Percentiles rank a stretch among this genome's conserved stretches.
These are phyloP conservation scores for Botrytis deweyae DNA, from an alignment of 2,329 filamentous ascomycete species.

Conservation along the genomic window DNA sequence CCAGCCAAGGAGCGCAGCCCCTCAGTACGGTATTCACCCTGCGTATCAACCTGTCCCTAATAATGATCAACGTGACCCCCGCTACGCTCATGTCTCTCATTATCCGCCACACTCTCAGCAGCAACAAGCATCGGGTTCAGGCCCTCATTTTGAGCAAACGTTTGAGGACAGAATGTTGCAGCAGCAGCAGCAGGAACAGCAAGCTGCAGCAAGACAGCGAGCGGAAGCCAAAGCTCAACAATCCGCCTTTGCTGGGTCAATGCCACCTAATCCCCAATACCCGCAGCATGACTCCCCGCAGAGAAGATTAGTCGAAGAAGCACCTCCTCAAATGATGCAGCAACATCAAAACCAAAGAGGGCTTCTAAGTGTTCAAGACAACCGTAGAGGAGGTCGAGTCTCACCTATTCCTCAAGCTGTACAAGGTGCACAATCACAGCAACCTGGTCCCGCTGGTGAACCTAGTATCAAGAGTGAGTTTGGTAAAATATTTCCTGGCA, in stretches of 20 bases:
- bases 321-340: slow-evolving; percentile 50
- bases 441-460: slow-evolving; percentile 75
- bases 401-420: slow-evolving; percentile 92
- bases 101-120: slow-evolving; percentile 39
- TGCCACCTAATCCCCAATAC: slow-evolving; percentile 42
- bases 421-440: slow-evolving; percentile 82
- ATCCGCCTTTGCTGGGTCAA: slow-evolving; percentile 41
- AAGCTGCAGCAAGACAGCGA: slow-evolving; percentile 36
- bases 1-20: slow-evolving; percentile 31
- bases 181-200: slow-evolving; percentile 41
- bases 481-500: slow-evolving; percentile 92
- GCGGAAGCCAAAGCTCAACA: slow-evolving; percentile 42
- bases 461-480: slow-evolving; percentile 93
- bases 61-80: slow-evolving; percentile 32
- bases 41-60: slow-evolving; percentile 30
- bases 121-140: slow-evolving; percentile 36
- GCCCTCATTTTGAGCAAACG: slow-evolving; percentile 38
- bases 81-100: slow-evolving; percentile 41
- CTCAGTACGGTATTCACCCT: slow-evolving; percentile 33
- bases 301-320: slow-evolving; percentile 48
- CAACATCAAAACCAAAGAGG: slow-evolving; percentile 61
- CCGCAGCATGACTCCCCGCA: slow-evolving; percentile 48
- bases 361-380: slow-evolving; percentile 71
- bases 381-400: slow-evolving; percentile 76
- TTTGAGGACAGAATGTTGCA: slow-evolving; percentile 39